These are phyloP conservation scores for Zymoseptoria ardabiliae DNA, from an alignment of 2,329 filamentous ascomycete genomes.

Conservation along the genomic window DNA sequence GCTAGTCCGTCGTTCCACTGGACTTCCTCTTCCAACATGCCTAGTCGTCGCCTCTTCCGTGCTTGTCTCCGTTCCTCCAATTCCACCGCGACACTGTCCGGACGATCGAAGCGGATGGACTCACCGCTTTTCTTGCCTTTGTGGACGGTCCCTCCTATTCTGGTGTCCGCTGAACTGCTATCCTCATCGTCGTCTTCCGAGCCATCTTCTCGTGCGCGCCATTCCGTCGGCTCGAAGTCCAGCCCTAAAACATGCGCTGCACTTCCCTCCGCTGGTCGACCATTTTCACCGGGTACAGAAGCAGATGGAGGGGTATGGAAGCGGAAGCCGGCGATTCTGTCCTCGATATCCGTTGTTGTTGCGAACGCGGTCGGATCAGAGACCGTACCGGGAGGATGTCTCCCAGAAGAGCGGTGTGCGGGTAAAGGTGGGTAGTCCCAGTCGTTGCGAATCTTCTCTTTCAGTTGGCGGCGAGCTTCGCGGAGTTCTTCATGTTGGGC, in stretches of 20 bases:
- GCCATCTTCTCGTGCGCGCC: constrained; percentile 35
- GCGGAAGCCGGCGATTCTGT: constrained; percentile 25
- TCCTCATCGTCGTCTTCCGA: constrained; percentile 26
- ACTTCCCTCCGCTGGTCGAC: background rate
- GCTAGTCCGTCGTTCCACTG: constrained; percentile 72
- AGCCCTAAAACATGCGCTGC: constrained; percentile 12
- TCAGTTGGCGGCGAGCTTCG: constrained; percentile 36
- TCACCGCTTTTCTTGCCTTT: constrained; percentile 16
- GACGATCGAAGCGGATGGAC: constrained; percentile 38
- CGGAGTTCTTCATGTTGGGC: constrained; percentile 37
- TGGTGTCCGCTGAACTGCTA: constrained; percentile 4
- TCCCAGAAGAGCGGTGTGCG: constrained; percentile 13
- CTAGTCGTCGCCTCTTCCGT: constrained; percentile 33
- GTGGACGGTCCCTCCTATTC: background rate
- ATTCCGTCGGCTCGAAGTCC: constrained; percentile 32
- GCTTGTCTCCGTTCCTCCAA: constrained; percentile 22
- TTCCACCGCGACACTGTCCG: constrained; percentile 37
- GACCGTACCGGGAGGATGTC: background rate
- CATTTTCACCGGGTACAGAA: background rate
- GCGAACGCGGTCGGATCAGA: background rate
- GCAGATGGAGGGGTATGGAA: constrained; percentile 16
- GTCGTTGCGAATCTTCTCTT: constrained; percentile 38
- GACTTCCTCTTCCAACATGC: constrained; percentile 37
- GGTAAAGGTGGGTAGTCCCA: constrained; percentile 38
- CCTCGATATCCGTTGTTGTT: constrained; percentile 1